These are phyloP conservation scores for Capronia coronata DNA, from an alignment of 2,329 filamentous ascomycete genomes.

Conservation along the genomic window DNA sequence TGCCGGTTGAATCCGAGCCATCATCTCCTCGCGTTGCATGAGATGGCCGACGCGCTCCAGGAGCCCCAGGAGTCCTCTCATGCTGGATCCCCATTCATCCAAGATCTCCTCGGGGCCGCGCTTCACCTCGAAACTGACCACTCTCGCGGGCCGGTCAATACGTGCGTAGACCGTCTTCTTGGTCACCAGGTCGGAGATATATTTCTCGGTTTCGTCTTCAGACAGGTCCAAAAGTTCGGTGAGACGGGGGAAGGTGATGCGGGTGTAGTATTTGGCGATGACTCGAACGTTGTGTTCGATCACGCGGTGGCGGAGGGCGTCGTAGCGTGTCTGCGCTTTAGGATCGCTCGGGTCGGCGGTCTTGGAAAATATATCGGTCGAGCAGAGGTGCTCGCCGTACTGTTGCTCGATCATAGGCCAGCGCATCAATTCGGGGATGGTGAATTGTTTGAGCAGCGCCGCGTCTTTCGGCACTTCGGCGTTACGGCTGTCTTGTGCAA, in stretches of 20 bases:
- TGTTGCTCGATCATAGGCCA: conserved; percentile 89
- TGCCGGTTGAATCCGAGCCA: conserved; percentile 82
- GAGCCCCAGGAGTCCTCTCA: conserved; percentile 82
- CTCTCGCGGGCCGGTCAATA: conserved; percentile 85
- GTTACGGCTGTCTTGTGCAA: conserved; percentile 78
- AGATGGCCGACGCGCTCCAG: conserved; percentile 92
- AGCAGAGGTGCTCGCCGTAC: conserved; percentile 80
- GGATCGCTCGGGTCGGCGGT: conserved; percentile 60
- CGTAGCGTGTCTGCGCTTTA: conserved; percentile 80
- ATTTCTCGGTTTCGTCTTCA: conserved; percentile 96
- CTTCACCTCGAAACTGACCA: conserved; percentile 92
- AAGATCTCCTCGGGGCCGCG: conserved; percentile 91
- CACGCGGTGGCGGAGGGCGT: conserved; percentile 92
- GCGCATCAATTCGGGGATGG: conserved; percentile 91
- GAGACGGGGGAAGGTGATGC: conserved; percentile 84
- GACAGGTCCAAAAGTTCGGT: conserved; percentile 85
- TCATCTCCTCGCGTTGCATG: conserved; percentile 99
- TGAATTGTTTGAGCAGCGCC: conserved; percentile 87
- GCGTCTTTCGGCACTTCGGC: conserved; percentile 70
- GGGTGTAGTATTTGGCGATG: conserved; percentile 96
- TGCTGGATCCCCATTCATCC: conserved; percentile 98
- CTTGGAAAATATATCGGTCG: conserved; percentile 81
- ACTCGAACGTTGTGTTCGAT: conserved; percentile 99
- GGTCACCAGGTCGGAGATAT: conserved; percentile 93
- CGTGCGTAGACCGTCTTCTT: conserved; percentile 97